Evolutionary conservation across 2,329 filamentous ascomycete genomes (phyloP).

Genomic region (Botrytis hyacinthi): DNA sequence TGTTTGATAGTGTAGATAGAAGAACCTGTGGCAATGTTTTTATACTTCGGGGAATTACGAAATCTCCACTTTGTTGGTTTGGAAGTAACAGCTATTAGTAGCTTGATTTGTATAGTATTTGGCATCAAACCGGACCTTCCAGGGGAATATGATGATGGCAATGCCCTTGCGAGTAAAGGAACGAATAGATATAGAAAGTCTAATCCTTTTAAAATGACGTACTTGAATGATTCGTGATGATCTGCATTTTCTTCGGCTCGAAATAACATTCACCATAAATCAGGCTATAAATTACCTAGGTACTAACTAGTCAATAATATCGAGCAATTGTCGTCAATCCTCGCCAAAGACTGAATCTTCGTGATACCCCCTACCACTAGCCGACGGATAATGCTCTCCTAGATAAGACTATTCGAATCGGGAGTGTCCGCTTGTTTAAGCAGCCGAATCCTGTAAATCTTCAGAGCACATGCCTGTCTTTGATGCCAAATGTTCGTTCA

Average conservation of each 20-base stretch:
- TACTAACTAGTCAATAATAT: not conserved
- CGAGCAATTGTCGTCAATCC: not conserved
- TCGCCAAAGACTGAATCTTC: not conserved
- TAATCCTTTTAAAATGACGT: too few species aligned
- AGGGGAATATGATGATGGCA: not conserved
- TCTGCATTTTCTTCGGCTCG: not conserved
- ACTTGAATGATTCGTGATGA: not conserved
- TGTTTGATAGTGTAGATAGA: not conserved
- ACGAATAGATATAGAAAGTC: not conserved
- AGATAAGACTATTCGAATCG: not conserved
- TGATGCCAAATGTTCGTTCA: not conserved
- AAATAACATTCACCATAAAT: too few species aligned
- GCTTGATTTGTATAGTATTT: not conserved
- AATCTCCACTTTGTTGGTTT: not conserved
- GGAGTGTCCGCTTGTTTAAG: too few species aligned
- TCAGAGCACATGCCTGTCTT: not conserved
- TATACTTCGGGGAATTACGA: not conserved
- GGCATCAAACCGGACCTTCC: not conserved
- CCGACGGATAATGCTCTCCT: not conserved
- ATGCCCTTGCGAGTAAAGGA: too few species aligned
- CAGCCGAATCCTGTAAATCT: not conserved
- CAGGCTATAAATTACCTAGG: not conserved
- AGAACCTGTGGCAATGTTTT: not conserved
- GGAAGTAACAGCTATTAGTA: not conserved
- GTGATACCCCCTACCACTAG: not conserved